phyloP scores from a whole-genome alignment of 2,329 filamentous ascomycete genomes.

The Fusarium coicis region DNA sequence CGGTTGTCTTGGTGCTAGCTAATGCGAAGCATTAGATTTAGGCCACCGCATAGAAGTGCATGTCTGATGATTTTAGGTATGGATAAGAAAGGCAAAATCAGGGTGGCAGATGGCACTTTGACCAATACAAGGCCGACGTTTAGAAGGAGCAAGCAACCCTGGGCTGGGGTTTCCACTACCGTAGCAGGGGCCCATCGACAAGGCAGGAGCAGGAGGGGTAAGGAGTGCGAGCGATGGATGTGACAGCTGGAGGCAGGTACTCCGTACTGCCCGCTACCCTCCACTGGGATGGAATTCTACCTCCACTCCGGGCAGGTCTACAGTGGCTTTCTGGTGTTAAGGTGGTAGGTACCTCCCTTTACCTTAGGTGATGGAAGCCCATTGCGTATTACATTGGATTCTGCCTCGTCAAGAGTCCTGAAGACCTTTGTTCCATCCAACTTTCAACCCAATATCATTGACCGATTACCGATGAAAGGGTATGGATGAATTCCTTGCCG shows the following conservation, averaged over 20 bases:
- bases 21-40: slow-evolving; percentile 30
- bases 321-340: neutral
- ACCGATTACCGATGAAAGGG: slow-evolving; percentile 11
- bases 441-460: slow-evolving; percentile 15
- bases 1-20: slow-evolving; percentile 11
- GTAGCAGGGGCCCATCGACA: slow-evolving; percentile 1
- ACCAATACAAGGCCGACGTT: neutral
- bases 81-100: neutral
- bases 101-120: neutral
- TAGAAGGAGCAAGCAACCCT: neutral
- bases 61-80: neutral
- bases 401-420: slow-evolving; percentile 24
- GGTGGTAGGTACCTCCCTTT: neutral
- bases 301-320: neutral
- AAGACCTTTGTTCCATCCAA: neutral
- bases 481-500: slow-evolving; percentile 8
- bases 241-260: neutral
- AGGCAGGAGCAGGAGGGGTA: slow-evolving; percentile 24
- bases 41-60: slow-evolving; percentile 28
- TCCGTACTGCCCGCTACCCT: neutral
- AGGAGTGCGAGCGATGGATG: slow-evolving; percentile 12
- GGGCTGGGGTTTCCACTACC: neutral
- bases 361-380: neutral
- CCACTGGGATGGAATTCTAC: neutral
- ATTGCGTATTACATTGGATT: neutral